Conservation (phyloP, 2,329 filamentous ascomycete genomes). For the Sordariomycetes sp. region DNA sequence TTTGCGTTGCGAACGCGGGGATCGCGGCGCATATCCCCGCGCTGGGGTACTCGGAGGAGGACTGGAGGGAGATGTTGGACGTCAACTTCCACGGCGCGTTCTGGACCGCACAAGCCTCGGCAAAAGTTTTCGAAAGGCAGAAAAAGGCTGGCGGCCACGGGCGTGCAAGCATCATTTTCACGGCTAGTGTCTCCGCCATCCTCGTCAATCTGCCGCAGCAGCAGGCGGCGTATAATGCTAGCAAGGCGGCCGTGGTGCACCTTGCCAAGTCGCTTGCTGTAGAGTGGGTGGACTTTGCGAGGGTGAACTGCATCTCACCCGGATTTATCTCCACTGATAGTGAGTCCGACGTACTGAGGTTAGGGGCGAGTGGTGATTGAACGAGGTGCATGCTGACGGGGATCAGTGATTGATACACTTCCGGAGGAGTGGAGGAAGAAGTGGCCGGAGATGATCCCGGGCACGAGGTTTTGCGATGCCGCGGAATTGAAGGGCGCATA, state of each 20-base stretch:
- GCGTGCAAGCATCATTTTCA: constrained; percentile 62
- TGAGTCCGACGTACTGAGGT: constrained; percentile 19
- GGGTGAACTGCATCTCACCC: constrained; percentile 59
- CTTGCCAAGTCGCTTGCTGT: constrained; percentile 48
- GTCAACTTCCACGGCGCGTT: constrained; percentile 68
- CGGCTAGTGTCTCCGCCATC: constrained; percentile 65
- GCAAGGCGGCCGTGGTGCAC: constrained; percentile 52
- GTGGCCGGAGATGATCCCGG: neutral
- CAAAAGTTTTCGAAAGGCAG: constrained; percentile 55
- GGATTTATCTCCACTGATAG: constrained; percentile 68
- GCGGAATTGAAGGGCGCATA: constrained; percentile 70
- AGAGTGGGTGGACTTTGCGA: constrained; percentile 64
- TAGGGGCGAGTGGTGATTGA: neutral
- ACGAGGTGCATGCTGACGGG: neutral
- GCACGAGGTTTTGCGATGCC: neutral
- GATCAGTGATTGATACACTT: neutral
- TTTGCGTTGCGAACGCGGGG: constrained; percentile 47
- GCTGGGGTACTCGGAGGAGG: neutral
- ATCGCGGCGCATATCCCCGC: constrained; percentile 27
- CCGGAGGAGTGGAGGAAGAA: neutral
- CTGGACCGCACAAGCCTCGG: constrained; percentile 62
- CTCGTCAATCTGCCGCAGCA: constrained; percentile 67
- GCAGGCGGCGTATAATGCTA: constrained; percentile 61
- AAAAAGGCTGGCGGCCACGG: constrained; percentile 52
- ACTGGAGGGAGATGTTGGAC: constrained; percentile 40